Percentiles rank a stretch among this genome's conserved stretches.
Evolutionary conservation across 805 yeast species (phyloP).

Genomic region (Sugiyamaella floridensis): DNA sequence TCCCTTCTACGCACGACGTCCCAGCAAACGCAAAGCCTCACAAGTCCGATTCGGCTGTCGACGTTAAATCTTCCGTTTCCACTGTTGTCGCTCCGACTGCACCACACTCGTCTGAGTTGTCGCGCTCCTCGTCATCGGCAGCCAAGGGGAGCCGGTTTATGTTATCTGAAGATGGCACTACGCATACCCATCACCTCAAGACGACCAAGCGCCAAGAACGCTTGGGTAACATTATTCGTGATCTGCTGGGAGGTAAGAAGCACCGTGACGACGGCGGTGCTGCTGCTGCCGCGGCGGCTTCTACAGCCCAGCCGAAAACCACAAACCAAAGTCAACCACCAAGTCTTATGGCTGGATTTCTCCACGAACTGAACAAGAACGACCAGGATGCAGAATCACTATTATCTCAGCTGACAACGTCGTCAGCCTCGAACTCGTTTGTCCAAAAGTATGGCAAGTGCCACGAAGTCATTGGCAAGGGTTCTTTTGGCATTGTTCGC

Average conservation of each 20-base stretch:
- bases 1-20: neutral
- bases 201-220: conserved; percentile 48
- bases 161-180: conserved; percentile 43
- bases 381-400: conserved; percentile 10
- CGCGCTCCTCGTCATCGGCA: neutral
- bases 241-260: conserved; percentile 17
- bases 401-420: neutral
- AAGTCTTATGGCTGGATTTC: conserved; percentile 19
- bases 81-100: neutral
- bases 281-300: conserved; percentile 11
- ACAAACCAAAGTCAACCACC: conserved; percentile 13
- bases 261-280: conserved; percentile 12
- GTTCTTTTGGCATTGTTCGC: conserved; percentile 88
- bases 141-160: conserved; percentile 19
- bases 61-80: neutral
- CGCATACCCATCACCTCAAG: conserved; percentile 70
- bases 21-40: neutral
- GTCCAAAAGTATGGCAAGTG: conserved; percentile 89
- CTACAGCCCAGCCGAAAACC: neutral
- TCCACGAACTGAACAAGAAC: conserved; percentile 14
- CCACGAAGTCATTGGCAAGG: conserved; percentile 86
- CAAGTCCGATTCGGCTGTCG: neutral
- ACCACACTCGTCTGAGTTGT: neutral
- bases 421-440: conserved; percentile 44
- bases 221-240: conserved; percentile 22